Evolutionary conservation across 1,139 yeast species (phyloP), one percentile per base, ranked within the genome.

Genomic region (Suhomyces taliae): DNA sequence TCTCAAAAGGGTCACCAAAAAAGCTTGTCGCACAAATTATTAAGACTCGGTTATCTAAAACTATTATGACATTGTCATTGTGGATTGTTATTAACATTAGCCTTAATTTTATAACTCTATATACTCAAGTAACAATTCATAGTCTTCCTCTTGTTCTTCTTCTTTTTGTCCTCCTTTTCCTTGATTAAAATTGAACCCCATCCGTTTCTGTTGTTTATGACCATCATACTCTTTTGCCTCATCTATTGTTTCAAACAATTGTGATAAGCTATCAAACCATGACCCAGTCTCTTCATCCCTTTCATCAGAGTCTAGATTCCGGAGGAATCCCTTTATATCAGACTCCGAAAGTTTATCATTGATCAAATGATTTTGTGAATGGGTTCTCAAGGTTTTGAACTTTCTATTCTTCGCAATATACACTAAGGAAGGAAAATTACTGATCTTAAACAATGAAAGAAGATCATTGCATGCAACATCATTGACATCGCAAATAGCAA

Each of bases 391-490:
- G 8, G 60, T 46, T 43, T 67, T 69, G 47, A 71, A 58, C 29
- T 53, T 49, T 6, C 56, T 54, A 5, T 60, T 54, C 7, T 54
- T 54, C 6, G 55, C 51, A 35, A 70, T 55, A 46, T 61, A 67
- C 1, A 70, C 58, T 42, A 64, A 53, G 2, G 74, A 66, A 1
- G 79, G 79, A 44, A 64, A 65, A 44, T 67, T 67, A 48, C 69
- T 65, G 19, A 74, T 59, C 36, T 56, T 59, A 52, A 56, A 70
- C 31, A 53, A 47, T 12, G 56, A 52, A 31, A 69, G 50, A 4
- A 70, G 44, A 0, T 58, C 59, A n/a, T 53, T 53, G 27, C 55
- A 51, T 14, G 50, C 54, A 4, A 55, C 49, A 8, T 59, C 53
- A 34, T 63, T 68, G 15, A 65, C 54, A 44, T 67, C 67, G 2